Evolutionary conservation across 805 yeast species (phyloP), one percentile per base, ranked within the genome.

Genomic region (Starmerella lactis-condensi): DNA sequence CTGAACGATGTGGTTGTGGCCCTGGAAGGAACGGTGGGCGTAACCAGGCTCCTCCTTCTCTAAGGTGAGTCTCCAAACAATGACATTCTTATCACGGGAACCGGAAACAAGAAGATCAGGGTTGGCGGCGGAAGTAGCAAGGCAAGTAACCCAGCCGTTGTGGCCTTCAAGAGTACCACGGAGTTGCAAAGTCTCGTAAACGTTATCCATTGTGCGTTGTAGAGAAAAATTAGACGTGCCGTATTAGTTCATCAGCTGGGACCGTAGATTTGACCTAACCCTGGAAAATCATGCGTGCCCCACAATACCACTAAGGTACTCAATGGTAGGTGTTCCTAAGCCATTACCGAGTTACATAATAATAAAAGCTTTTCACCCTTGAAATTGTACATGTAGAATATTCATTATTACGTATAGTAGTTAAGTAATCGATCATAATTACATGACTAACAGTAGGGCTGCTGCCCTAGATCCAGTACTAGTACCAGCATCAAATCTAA

Each of bases 1-100:
- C 67, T 82, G 83, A 51, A 89, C 93, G 57, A 89, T 85, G 82
- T 89, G 98, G 52, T 93, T 76, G 81, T 89, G 98, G 59, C 98
- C 99, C 60, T 70, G 76, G 63, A 89, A 74, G 50, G 95, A 79
- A 66, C 75, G 81, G 70, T 82, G 79, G 62, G 99, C 91, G 54
- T 79, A 82, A 75, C 98, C 99, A 69, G 79, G 82, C 63, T 78
- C 75, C 67, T 75, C 75, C 61, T 82, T 95, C 61, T 85, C 94
- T 59, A 93, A 83, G 54, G 77, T 70, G 65, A 85, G 72, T 65
- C 81, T 75, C 98, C 98, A 85, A 63, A 83, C 82, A 69, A 89
- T 83, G 62, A 89, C 72, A 56, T 93, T 72, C 76, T 89, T 85
- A 67, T 89, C 98, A 70, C 98, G 77, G 60, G 96, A 85, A 62